Evolutionary conservation across 441 rosid species (phyloP), one percentile per base, ranked within the genome.

Genomic region (Bruguiera hainesii): DNA sequence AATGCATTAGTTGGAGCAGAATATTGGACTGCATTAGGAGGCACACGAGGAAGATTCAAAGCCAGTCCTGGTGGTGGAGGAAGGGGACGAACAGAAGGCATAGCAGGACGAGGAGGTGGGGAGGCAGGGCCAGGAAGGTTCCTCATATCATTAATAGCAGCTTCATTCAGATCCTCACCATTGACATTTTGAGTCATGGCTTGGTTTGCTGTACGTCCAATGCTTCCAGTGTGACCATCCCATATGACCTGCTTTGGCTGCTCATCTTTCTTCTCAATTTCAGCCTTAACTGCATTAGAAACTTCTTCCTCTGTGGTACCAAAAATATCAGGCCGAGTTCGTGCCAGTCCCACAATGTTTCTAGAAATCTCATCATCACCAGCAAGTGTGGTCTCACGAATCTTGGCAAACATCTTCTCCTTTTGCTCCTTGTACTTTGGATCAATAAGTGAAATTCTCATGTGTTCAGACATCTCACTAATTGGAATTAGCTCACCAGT

Each of bases 281-380:
- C 99, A 42, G 99, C 99, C 80, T 89, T 92, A 13, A 95, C 99
- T 28, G 99, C 99, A 79, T 95, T 92, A 46, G 99, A 95, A 61
- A 95, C 99, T 87, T 95, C 99, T 78, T 95, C 98, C 85, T 92
- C 99, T 0, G 99, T 95, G 28, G 99, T 95, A 57, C 99, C 98
- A 79, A 95, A 95, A 59, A 95, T 95, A 89, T 95, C 99, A 52
- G 99, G 99, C 67, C 99, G 93, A 31, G 84, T 78, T 52, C 97
- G 86, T 35, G 98, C 97, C 61, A 95, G 91, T 11, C 99, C 98
- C 50, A 90, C 93, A 10, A 95, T 95, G 79, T 95, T 95, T 81
- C 85, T 89, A 9, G 99, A 90, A 71, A 95, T 95, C 78, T 95
- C 99, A 77, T 95, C 99, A 83, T 95, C 99, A 71, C 82, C 96